Evolutionary conservation across 1,139 yeast genomes (phyloP), one percentile per base, ranked within the genome.

Genomic region (Debaryomyces psychrophilus): DNA sequence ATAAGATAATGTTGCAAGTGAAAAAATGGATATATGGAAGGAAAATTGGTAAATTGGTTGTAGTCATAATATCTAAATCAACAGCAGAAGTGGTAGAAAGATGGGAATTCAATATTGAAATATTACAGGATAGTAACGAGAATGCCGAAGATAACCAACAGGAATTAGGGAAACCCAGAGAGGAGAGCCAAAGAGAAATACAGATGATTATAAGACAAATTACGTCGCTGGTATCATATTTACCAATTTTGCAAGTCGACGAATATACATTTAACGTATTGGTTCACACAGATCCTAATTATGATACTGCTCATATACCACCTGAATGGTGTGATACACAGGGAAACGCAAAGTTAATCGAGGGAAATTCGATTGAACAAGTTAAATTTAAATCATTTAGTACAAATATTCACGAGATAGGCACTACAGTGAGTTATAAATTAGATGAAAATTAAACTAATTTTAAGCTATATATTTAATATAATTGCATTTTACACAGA

Each of bases 131-230:
- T n/a, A 37, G 40, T 27, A 43, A 22, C 5, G 45, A 29, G 6
- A 50, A 52, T 18, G 41, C 35, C 6, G 50, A 50, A 17, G 55
- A 50, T 1, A 47, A 47, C 12, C 50, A 50, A 8, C 52, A 44
- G 5, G 51, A 31, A 7, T 29, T 17, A 11, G 37, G 33, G n/a
- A 81, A 77, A 54, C 54, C 79, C 1, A 71, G 69, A 31, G 79
- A 72, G 3, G 80, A 76, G 34, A 81, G 86, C 6, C 92, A 87
- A 56, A 73, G 70, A 47, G 95, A 90, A 54, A 89, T 92, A 14
- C 95, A 90, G 60, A 83, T 93, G 0, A 84, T 92, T 18, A 83
- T 92, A 40, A 79, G 97, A 40, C 98, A 92, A 60, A 87, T 92
- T 44, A 90, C 96, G 0, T 90, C 96, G 0, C 86, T 95, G 44